These are phyloP conservation scores for Stephanocyclus meneghinianus DNA, from an alignment of 352 stramenopile species.

Conservation along the genomic window DNA sequence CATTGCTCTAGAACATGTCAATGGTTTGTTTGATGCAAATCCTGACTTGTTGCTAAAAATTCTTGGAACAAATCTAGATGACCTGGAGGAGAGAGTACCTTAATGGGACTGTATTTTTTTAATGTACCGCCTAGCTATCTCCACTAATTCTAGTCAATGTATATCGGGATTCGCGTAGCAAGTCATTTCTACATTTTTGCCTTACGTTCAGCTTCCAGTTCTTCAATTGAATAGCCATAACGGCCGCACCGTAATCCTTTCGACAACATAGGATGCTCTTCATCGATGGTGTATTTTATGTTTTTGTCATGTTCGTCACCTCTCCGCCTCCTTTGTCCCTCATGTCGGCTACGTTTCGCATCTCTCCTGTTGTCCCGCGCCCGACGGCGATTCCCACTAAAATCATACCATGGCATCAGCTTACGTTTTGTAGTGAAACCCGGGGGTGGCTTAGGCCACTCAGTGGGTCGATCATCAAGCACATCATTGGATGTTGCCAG, in stretches of 20 bases:
- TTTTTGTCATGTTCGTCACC: conserved; percentile 26
- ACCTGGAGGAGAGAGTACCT: conserved; percentile 65
- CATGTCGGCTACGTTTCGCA: conserved; percentile 42
- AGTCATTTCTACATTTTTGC: conserved; percentile 39
- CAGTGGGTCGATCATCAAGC: conserved; percentile 65
- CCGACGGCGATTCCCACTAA: conserved; percentile 17
- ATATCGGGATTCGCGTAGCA: neutral
- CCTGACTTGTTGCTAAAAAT: conserved; percentile 69
- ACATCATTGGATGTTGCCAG: conserved; percentile 69
- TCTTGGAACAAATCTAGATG: conserved; percentile 75
- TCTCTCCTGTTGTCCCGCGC: conserved; percentile 18
- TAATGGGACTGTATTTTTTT: no score
- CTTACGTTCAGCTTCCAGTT: conserved; percentile 61
- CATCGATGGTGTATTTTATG: conserved; percentile 4
- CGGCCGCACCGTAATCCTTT: conserved; percentile 51
- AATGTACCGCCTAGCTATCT: no score
- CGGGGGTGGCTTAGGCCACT: conserved; percentile 69
- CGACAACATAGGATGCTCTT: conserved; percentile 36
- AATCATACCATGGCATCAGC: conserved; percentile 69
- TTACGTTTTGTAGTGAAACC: conserved; percentile 68
- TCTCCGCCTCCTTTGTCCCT: conserved; percentile 19
- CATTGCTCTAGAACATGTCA: conserved; percentile 66
- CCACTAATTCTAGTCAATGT: no score
- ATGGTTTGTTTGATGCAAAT: conserved; percentile 74
- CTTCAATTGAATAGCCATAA: conserved; percentile 68